phyloP scores from a whole-genome alignment of 2,329 filamentous ascomycete genomes.

The Beauveria australis region DNA sequence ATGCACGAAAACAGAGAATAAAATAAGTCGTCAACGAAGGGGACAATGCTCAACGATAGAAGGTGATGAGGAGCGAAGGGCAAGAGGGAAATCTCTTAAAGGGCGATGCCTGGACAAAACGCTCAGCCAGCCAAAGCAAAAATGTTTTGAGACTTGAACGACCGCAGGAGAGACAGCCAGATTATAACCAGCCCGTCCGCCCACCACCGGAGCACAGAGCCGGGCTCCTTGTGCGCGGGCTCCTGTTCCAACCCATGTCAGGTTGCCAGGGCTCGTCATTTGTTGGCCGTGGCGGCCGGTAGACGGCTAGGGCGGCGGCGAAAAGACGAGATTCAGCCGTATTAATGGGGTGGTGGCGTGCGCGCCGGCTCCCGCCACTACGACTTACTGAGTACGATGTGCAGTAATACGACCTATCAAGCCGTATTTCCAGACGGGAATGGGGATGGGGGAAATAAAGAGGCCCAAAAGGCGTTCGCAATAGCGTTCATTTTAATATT shows the following conservation, averaged over 20 bases:
- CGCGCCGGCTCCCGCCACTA: not conserved
- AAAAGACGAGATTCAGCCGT: not conserved
- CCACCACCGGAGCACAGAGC: not conserved
- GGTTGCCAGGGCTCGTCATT: not conserved
- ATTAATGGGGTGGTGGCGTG: not conserved
- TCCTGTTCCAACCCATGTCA: not conserved
- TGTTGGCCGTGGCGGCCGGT: not conserved
- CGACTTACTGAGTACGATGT: no score
- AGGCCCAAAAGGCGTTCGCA: no score
- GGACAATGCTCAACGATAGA: not conserved
- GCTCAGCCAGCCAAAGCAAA: conserved; percentile 7
- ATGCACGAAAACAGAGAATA: conserved; percentile 5
- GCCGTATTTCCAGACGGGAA: no score
- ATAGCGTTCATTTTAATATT: no score
- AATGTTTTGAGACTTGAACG: conserved; percentile 4
- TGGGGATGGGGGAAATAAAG: no score
- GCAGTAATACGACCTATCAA: no score
- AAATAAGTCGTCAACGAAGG: conserved; percentile 9
- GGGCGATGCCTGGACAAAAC: not conserved
- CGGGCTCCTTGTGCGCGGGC: not conserved
- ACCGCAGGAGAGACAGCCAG: conserved; percentile 8
- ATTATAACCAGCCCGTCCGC: conserved; percentile 1
- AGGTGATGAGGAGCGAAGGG: not conserved
- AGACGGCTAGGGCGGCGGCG: not conserved
- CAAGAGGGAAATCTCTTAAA: not conserved